A percentile compares a stretch with the other conserved stretches of the same genome.
phyloP scores from a whole-genome alignment of 73 alveolate genomes.

The Uronychia setigera region DNA sequence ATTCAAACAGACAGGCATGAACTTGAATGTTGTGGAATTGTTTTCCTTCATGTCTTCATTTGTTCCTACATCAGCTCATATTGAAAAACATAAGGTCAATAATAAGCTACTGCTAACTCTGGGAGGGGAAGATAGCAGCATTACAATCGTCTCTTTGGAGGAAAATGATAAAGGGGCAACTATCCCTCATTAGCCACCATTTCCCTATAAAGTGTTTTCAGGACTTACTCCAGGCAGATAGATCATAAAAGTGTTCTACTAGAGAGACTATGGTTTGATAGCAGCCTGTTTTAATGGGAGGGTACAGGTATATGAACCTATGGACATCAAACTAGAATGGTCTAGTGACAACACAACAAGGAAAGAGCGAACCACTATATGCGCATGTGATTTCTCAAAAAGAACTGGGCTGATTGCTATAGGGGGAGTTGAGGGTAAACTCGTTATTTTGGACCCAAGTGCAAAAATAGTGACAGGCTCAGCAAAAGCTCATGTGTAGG shows the following conservation, averaged over 20 bases:
- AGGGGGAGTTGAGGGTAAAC: conserved; percentile 60
- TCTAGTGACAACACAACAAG: conserved; percentile 13
- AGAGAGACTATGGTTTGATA: conserved; percentile 41
- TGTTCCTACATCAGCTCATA: conserved; percentile 29
- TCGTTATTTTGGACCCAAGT: conserved; percentile 46
- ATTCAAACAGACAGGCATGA: conserved; percentile 38
- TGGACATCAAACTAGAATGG: conserved; percentile 56
- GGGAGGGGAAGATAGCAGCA: conserved; percentile 33
- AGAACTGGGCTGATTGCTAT: conserved; percentile 40
- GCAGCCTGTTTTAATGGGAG: conserved; percentile 37
- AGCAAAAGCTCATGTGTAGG: conserved; percentile 24
- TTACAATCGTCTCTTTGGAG: conserved; percentile 15
- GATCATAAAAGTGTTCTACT: conserved; percentile 19
- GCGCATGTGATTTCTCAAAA: conserved; percentile 31
- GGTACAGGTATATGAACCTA: conserved; percentile 39
- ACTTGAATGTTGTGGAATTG: conserved; percentile 22
- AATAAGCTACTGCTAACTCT: conserved; percentile 30
- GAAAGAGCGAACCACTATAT: conserved; percentile 32
- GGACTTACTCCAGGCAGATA: conserved; percentile 9
- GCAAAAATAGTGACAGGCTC: conserved; percentile 37
- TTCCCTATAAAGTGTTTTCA: not conserved
- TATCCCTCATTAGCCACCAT: not conserved
- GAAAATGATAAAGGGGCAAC: conserved; percentile 26
- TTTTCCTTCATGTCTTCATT: conserved; percentile 9
- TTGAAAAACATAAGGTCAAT: conserved; percentile 38